These are phyloP conservation scores for Cryptosporidium ryanae DNA, from an alignment of 169 alveolate genomes.

Conservation along the genomic window DNA sequence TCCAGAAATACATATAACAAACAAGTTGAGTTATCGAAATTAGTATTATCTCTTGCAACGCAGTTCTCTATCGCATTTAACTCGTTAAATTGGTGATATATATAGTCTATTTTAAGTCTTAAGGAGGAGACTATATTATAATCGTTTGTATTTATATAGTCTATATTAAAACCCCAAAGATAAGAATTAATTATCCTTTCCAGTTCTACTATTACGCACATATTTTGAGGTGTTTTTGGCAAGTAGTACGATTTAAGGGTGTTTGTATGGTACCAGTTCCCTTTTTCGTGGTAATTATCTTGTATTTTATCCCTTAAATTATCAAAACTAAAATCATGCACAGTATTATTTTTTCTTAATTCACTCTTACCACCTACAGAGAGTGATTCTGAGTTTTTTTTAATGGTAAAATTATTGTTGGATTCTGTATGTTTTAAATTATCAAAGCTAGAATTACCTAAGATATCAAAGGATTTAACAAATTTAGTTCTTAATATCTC, in stretches of 20 bases:
- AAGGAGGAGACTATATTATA: conserved; percentile 32
- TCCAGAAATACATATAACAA: conserved; percentile 46
- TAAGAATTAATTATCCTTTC: conserved; percentile 25
- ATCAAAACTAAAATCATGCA: not conserved
- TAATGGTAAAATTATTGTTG: not conserved
- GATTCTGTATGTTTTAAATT: not conserved
- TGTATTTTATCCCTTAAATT: not conserved
- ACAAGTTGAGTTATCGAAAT: not conserved
- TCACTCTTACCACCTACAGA: too few relatives aligned
- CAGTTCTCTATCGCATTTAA: too few relatives aligned
- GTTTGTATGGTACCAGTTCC: not conserved
- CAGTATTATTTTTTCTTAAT: too few relatives aligned
- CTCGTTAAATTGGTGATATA: conserved; percentile 1
- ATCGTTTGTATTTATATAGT: not conserved
- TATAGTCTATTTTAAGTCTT: conserved; percentile 32
- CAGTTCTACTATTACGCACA: not conserved
- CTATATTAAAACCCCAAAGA: conserved; percentile 37
- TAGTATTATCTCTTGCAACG: not conserved
- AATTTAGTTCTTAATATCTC: not conserved
- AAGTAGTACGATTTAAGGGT: conserved; percentile 6
- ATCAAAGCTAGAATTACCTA: not conserved
- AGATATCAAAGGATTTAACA: not conserved
- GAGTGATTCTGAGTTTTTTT: too few relatives aligned
- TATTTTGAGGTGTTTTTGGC: not conserved
- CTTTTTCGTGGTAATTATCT: not conserved